A percentile compares a stretch with the other conserved stretches of the same genome.
Evolutionary conservation across 2,329 filamentous ascomycete species (phyloP).

Genomic region (Sporothrix pallida): DNA sequence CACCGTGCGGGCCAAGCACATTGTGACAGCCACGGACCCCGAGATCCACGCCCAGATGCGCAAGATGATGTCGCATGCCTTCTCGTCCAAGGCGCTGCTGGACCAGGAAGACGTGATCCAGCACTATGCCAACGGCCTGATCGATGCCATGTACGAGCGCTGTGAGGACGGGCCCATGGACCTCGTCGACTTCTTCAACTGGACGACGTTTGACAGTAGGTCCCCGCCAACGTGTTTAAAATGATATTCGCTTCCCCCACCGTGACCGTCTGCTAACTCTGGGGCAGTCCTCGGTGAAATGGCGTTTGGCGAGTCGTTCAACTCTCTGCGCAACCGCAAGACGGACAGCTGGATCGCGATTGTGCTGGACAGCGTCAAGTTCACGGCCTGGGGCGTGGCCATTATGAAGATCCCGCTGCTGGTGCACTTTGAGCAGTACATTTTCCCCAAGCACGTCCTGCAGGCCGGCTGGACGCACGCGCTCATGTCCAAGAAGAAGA

Average conservation of each 20-base stretch:
- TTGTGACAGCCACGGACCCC: neutral
- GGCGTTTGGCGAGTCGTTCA: neutral
- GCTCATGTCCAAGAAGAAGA: constrained; percentile 11
- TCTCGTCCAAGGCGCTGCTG: neutral
- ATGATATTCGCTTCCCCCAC: neutral
- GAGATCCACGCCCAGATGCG: neutral
- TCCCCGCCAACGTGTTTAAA: neutral
- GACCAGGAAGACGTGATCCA: constrained; percentile 8
- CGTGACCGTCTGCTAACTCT: neutral
- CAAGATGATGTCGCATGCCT: constrained; percentile 13
- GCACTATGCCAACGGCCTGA: neutral
- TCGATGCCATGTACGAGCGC: constrained; percentile 9
- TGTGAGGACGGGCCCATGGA: neutral
- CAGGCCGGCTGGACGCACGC: constrained; percentile 6
- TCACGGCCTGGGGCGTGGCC: constrained; percentile 2
- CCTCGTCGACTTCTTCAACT: constrained; percentile 9
- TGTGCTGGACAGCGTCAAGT: constrained; percentile 14
- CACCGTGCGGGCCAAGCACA: constrained; percentile 4
- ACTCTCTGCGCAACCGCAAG: constrained; percentile 13
- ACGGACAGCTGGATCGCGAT: constrained; percentile 12
- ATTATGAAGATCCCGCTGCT: neutral
- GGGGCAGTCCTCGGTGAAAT: neutral
- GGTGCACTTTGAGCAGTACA: neutral
- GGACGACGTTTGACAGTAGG: constrained; percentile 4
- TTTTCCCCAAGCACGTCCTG: neutral